Evolutionary conservation across 2,329 filamentous ascomycete genomes (phyloP).

Genomic region (Beauveria sp.): DNA sequence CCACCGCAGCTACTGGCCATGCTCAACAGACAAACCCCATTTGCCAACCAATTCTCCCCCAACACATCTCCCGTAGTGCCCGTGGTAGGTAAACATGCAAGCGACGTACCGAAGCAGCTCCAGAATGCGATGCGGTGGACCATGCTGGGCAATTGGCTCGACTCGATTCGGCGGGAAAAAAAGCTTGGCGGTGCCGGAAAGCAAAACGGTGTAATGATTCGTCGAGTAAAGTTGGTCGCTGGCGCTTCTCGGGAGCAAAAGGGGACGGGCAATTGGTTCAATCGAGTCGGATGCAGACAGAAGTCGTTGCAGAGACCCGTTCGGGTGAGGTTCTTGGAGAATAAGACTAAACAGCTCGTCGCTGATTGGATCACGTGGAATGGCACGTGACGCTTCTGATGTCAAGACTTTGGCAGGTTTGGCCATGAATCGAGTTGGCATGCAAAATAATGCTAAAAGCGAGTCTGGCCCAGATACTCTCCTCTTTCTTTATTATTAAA

Average conservation of each 20-base stretch:
- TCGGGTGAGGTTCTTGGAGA: not conserved
- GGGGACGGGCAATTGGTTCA: not conserved
- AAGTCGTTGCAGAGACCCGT: not conserved
- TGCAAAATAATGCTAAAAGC: not conserved
- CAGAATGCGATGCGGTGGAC: slow-evolving; percentile 68
- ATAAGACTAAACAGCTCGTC: slow-evolving; percentile 16
- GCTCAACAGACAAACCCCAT: not conserved
- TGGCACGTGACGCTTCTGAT: not conserved
- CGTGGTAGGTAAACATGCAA: not conserved
- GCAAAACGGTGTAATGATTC: not conserved
- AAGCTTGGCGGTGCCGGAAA: not conserved
- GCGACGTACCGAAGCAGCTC: slow-evolving; percentile 77
- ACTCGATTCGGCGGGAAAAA: not conserved
- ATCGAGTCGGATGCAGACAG: not conserved
- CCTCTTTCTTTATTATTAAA: too few relatives aligned
- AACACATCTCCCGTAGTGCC: not conserved
- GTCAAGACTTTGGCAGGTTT: not conserved
- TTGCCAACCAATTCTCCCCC: not conserved
- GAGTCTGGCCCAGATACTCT: too few relatives aligned
- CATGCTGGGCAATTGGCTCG: slow-evolving; percentile 35
- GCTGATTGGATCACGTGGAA: slow-evolving; percentile 18
- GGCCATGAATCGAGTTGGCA: not conserved
- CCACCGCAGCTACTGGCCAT: not conserved
- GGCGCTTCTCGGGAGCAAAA: not conserved
- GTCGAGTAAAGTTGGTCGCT: not conserved